Base-by-base conservation (phyloP, 1,284 basidiomycete genomes). In the Somion occarium region DNA sequence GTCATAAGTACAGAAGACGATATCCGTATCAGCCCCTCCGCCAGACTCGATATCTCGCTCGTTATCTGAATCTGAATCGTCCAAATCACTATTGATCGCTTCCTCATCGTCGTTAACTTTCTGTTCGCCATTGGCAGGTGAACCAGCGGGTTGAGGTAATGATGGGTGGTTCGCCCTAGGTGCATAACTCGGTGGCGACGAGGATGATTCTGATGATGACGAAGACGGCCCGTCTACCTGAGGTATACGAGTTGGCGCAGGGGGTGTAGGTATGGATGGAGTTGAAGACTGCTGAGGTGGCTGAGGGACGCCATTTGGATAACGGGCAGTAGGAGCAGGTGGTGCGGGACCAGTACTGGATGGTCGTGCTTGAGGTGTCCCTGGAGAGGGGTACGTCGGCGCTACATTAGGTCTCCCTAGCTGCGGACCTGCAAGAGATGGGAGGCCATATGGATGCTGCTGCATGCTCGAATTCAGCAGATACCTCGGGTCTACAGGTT, bases 1-100 rank as follows among this genome's bases (percentile, higher is more conserved):
- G 69, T 99, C 97, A 66, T 98, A 99, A 11, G 97, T 94, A 67
- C 96, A 98, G 62, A 98, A 96, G 34, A 99, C 93, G 51, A 98
- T 94, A 67, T 99, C 95, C 1, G 83, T 83, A 51, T 89, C 87
- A 13, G 80, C 85, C 57, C 81, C 73, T 55, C 77, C 78, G 5
- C 81, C 86, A 54, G 86, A 86, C 45, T 87, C 86, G 3, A 81
- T 81, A 41, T 89, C 86, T 46, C 88, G 82, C 45, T 84, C 87
- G 34, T 83, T 85, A 49, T 88, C 88, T 2, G 85, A 85, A 55
- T 95, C 92, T 1, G 91, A 92, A 64, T 98, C 96, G 69, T 99
- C 96, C 44, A 99, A 72, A 64, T 99, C 96, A 52, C 91, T 95
- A 62, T 96, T 95, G 64, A 99, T 98, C 23, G 89, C 91, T 64